Conservation (phyloP, 306 rosid species). For the Vicia sativa region DNA sequence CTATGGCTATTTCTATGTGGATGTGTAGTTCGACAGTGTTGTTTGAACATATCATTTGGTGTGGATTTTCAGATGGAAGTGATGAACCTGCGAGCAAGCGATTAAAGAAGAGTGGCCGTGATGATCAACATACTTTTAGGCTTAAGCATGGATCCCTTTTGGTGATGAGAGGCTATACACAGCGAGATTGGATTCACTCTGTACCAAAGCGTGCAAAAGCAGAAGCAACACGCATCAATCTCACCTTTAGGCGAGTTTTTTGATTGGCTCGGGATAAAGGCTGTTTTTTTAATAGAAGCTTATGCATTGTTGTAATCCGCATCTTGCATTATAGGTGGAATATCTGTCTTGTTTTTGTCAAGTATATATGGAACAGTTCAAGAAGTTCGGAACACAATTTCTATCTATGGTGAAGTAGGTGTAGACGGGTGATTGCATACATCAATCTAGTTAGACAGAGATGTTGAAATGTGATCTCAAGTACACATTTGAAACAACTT, state of each 20-base stretch:
- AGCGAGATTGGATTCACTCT: conserved; percentile 93
- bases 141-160: conserved; percentile 87
- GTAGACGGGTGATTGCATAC: too few relatives aligned
- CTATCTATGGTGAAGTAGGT: too few relatives aligned
- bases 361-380: conserved; percentile 6
- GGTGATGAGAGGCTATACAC: conserved; percentile 91
- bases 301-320: conserved; percentile 21
- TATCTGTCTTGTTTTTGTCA: conserved; percentile 8
- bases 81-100: conserved; percentile 68
- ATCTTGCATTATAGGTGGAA: conserved; percentile 18
- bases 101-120: conserved; percentile 53
- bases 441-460: too few relatives aligned
- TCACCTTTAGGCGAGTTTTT: conserved; percentile 78
- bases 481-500: too few relatives aligned
- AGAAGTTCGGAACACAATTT: too few relatives aligned
- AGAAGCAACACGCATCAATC: conserved; percentile 83
- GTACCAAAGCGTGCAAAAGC: conserved; percentile 83
- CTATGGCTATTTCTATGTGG: too few relatives aligned
- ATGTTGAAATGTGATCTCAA: too few relatives aligned
- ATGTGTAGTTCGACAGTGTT: background rate
- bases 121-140: conserved; percentile 63
- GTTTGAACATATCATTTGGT: conserved; percentile 26
- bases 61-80: conserved; percentile 44
- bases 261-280: conserved; percentile 32
- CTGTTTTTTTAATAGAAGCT: background rate